Evolutionary conservation across 2,329 filamentous ascomycete genomes (phyloP), one percentile per base, ranked within the genome.

Genomic region (Clonostachys byssicola): DNA sequence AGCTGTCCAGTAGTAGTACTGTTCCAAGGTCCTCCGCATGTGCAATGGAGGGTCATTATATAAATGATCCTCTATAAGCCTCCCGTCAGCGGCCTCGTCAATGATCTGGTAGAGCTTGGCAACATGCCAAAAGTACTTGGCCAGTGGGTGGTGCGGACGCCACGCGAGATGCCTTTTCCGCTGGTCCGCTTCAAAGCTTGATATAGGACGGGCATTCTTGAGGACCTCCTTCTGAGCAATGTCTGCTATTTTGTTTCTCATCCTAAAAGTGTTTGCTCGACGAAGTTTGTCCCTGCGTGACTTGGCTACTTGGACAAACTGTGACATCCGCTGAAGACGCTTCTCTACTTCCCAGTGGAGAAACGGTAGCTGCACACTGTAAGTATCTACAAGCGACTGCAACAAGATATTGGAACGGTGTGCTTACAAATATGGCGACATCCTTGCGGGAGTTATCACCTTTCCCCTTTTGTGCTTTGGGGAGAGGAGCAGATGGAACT

Each of bases 1-100:
- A 5, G 61, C 56, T 12, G 63, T 67, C 55, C 62, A 63, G 47
- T 62, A 66, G 52, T 64, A 66, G 33, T 58, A 65, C 49, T 68
- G 65, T 46, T 68, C 65, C 8, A 68, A 52, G 1, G 65, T 68
- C 3, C 65, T 52, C 14, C 65, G 52, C 8, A 62, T 54, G 47
- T 68, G 64, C 2, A 54, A 57, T 47, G 51, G 62, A 1, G 58
- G 54, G 8, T 52, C 43, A 2, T 49, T 49, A 46, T 54, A 55
- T 9, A 61, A 51, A 34, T 60, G 57, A 16, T 61, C 52, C 30
- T 52, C 49, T 40, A 54, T 49, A 2, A 54, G 47, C 18, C 51
- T 44, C 14, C 47, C 51, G 18, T 54, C 52, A 20, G 52, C 52
- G 12, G 50, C 52, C 43, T 54, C 52, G 34, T 54, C 52, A 18